Percentiles rank a stretch among this genome's conserved stretches.
These are phyloP conservation scores for Eremochloa ophiuroides DNA, from an alignment of 176 grass and related monocot species.

Conservation along the genomic window DNA sequence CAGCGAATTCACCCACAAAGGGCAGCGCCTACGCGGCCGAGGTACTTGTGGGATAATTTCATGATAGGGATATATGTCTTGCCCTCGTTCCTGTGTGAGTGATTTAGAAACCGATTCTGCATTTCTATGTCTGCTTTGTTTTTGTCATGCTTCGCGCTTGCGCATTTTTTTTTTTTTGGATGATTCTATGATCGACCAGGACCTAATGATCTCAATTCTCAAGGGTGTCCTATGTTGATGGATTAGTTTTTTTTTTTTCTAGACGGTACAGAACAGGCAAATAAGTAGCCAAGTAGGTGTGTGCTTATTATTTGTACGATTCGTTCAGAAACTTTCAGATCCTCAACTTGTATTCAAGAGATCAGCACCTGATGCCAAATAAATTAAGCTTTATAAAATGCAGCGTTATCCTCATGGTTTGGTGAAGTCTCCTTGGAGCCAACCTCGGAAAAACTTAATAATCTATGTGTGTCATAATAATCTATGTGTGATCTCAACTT, in stretches of 20 bases:
- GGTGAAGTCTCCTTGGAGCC: conserved; percentile 14
- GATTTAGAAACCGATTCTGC: neutral
- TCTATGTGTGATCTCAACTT: conserved; percentile 4
- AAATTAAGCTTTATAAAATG: conserved; percentile 37
- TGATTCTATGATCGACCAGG: neutral
- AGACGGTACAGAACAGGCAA: neutral
- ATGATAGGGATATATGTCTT: neutral
- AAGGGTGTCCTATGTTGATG: neutral
- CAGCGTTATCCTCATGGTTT: conserved; percentile 23
- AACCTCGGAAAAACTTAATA: conserved; percentile 41
- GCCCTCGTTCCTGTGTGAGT: neutral
- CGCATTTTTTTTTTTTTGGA: no score
- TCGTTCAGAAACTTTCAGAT: neutral
- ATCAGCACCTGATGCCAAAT: conserved; percentile 23
- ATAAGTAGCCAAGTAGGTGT: neutral
- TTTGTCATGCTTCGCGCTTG: neutral
- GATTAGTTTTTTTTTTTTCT: neutral
- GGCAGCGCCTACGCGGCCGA: neutral
- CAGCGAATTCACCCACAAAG: neutral
- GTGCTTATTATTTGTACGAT: neutral
- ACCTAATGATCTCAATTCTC: neutral
- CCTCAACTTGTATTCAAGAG: conserved; percentile 22
- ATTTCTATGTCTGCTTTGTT: neutral
- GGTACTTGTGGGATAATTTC: neutral
- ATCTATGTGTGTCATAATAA: conserved; percentile 12